Conservation (phyloP, 805 yeast species). For the Grigorovia yakushimaensis region DNA sequence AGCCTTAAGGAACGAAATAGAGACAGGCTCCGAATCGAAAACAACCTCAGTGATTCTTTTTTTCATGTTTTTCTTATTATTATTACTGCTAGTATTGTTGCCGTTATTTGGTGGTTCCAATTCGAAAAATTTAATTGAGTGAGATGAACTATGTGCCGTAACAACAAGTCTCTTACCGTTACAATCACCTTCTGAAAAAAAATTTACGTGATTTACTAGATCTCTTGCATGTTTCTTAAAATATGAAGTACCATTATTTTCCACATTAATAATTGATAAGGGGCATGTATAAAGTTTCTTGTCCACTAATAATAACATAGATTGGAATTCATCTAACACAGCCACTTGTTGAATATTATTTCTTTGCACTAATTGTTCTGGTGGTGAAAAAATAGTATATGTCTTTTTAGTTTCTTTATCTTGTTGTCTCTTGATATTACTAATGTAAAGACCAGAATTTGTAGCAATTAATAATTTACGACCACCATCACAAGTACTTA, state of each 20-base stretch:
- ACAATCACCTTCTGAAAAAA: constrained; percentile 89
- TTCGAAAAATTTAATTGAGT: constrained; percentile 65
- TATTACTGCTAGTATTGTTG: constrained; percentile 23
- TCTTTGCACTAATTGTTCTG: constrained; percentile 64
- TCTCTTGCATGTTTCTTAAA: constrained; percentile 59
- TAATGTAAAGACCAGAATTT: constrained; percentile 78
- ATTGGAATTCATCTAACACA: constrained; percentile 83
- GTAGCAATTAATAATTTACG: constrained; percentile 85
- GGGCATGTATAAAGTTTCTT: constrained; percentile 72
- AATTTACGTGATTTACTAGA: constrained; percentile 76
- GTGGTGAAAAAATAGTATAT: constrained; percentile 51
- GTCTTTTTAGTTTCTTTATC: constrained; percentile 41
- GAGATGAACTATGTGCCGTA: constrained; percentile 76
- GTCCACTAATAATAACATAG: constrained; percentile 71
- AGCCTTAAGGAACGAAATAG: constrained; percentile 81
- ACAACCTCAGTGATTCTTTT: constrained; percentile 63
- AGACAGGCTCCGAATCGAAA: constrained; percentile 82
- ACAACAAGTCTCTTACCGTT: constrained; percentile 81
- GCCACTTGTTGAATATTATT: constrained; percentile 80
- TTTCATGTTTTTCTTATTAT: constrained; percentile 62
- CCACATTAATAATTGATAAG: constrained; percentile 46
- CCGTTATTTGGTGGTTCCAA: constrained; percentile 63
- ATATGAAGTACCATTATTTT: constrained; percentile 32
- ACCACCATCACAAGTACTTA: constrained; percentile 91
- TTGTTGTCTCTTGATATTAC: constrained; percentile 46